Evolutionary conservation across 768 basidiomycete genomes (phyloP).

Genomic region (Cubamyces sp.): DNA sequence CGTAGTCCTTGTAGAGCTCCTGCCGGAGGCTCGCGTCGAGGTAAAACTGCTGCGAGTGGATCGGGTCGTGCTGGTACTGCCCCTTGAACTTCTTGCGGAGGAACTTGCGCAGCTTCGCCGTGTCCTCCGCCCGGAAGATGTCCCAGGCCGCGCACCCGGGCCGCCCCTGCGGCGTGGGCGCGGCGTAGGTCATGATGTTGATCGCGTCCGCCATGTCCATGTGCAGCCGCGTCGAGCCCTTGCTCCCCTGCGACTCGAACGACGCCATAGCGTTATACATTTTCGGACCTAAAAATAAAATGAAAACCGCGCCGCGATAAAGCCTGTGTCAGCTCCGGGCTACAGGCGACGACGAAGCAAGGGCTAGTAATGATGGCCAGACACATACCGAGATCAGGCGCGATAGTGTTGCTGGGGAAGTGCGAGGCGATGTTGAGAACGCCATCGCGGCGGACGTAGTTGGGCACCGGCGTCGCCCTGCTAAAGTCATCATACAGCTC

Average conservation of each 20-base stretch:
- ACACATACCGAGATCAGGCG: slow-evolving; percentile 75
- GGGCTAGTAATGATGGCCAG: too few relatives aligned
- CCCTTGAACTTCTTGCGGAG: slow-evolving; percentile 65
- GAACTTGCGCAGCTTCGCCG: slow-evolving; percentile 76
- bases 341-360: too few relatives aligned
- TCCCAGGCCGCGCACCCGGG: slow-evolving; percentile 92
- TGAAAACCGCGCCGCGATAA: slow-evolving; percentile 13
- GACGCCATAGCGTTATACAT: slow-evolving; percentile 93
- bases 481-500: slow-evolving; percentile 87
- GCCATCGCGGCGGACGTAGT: slow-evolving; percentile 90
- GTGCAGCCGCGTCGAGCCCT: slow-evolving; percentile 87
- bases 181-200: slow-evolving; percentile 85
- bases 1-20: slow-evolving; percentile 66
- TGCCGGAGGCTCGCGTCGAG: slow-evolving; percentile 70
- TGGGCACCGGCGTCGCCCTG: slow-evolving; percentile 81
- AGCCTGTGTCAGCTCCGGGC: neutral
- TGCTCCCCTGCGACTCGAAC: slow-evolving; percentile 63
- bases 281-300: slow-evolving; percentile 69
- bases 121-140: slow-evolving; percentile 81
- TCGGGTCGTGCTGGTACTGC: slow-evolving; percentile 73
- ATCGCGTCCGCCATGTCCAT: slow-evolving; percentile 96
- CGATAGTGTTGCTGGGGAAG: slow-evolving; percentile 78
- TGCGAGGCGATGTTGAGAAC: slow-evolving; percentile 88
- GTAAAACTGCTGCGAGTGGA: slow-evolving; percentile 89
- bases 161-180: slow-evolving; percentile 54